These are phyloP conservation scores for Allomyces macrogynus DNA, from an alignment of 192 early-diverging fungal genomes.

Conservation along the genomic window DNA sequence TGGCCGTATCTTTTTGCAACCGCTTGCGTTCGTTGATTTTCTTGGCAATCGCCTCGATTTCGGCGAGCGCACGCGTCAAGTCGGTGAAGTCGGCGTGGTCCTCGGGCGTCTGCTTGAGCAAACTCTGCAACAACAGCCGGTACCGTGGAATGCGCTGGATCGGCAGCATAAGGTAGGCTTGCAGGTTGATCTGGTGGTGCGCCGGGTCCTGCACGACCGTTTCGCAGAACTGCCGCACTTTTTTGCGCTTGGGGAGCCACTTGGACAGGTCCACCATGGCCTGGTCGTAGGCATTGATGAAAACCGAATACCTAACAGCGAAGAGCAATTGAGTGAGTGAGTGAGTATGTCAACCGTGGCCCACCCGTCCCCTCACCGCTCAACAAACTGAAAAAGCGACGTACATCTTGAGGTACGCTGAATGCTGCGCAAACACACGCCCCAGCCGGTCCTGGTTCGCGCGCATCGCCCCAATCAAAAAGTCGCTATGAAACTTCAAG, in stretches of 20 bases:
- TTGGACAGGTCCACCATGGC: conserved; percentile 39
- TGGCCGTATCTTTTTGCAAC: conserved; percentile 24
- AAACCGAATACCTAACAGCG: conserved; percentile 46
- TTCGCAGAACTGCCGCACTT: conserved; percentile 4
- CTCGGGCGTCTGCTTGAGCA: conserved; percentile 50
- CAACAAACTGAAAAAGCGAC: too few relatives aligned
- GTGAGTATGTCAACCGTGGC: too few relatives aligned
- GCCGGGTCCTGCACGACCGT: conserved; percentile 21
- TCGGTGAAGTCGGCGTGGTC: conserved; percentile 55
- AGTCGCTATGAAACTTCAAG: conserved; percentile 39
- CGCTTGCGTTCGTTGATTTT: conserved; percentile 76
- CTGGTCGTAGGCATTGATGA: conserved; percentile 67
- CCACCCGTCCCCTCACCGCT: too few relatives aligned
- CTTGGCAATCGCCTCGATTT: conserved; percentile 42
- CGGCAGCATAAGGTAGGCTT: conserved; percentile 70
- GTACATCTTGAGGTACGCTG: conserved; percentile 67
- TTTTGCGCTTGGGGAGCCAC: conserved; percentile 17
- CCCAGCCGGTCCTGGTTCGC: conserved; percentile 38
- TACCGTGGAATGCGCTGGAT: conserved; percentile 90
- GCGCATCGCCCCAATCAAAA: conserved; percentile 41
- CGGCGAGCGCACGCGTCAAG: conserved; percentile 36
- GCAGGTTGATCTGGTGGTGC: conserved; percentile 61
- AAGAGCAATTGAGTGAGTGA: too few relatives aligned
- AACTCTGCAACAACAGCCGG: conserved; percentile 61
- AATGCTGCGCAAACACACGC: conserved; percentile 48